These are phyloP conservation scores for Flaveria ramosissima DNA, from an alignment of 129 eudicot genomes.

Conservation along the genomic window DNA sequence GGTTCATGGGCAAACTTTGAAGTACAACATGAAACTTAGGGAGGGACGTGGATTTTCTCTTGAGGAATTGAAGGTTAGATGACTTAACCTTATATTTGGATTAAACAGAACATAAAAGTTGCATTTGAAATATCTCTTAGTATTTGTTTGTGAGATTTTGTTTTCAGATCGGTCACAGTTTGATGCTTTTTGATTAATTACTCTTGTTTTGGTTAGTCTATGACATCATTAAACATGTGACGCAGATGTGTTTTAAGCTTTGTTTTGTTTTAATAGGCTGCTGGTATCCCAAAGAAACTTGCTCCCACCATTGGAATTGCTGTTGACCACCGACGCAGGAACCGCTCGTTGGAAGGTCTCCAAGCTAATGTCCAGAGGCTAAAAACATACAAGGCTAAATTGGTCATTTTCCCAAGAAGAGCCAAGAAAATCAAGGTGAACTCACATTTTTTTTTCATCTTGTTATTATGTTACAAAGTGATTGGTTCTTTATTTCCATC, in stretches of 20 bases:
- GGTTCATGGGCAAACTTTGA: conserved; percentile 73
- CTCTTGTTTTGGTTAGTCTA: not conserved
- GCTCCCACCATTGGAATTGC: conserved; percentile 81
- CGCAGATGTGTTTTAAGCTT: not conserved
- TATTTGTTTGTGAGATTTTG: not conserved
- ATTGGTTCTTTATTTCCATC: not conserved
- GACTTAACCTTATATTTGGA: not conserved
- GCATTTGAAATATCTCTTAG: not conserved
- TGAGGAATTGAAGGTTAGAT: conserved; percentile 69
- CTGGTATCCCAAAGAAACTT: conserved; percentile 78
- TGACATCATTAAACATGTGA: not conserved
- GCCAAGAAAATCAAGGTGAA: conserved; percentile 43
- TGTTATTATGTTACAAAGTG: not conserved
- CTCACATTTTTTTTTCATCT: not conserved
- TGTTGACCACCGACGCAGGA: conserved; percentile 75
- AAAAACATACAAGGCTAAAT: conserved; percentile 78
- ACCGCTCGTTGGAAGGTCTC: conserved; percentile 72
- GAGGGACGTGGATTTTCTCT: conserved; percentile 82
- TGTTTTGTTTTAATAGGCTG: conserved; percentile 42
- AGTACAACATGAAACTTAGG: conserved; percentile 82
- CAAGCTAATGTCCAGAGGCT: conserved; percentile 82
- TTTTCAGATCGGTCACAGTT: not conserved
- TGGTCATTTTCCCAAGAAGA: conserved; percentile 78
- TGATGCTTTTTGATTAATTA: not conserved
- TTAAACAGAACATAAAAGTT: not conserved